These are phyloP conservation scores for Cucurbitaria berberidis DNA, from an alignment of 2,329 filamentous ascomycete genomes.

Conservation along the genomic window DNA sequence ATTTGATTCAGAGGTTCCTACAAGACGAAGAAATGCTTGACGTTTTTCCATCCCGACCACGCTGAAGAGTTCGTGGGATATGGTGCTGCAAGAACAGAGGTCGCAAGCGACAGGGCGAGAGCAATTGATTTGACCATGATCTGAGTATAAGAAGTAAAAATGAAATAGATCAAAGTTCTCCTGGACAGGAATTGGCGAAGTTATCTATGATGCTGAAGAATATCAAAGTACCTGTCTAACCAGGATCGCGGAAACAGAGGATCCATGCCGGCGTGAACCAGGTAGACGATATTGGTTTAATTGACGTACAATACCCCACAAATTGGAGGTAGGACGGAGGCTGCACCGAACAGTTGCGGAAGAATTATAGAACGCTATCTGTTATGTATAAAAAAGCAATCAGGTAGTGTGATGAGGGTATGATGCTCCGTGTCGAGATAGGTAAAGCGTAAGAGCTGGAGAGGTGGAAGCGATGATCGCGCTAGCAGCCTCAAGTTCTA, in stretches of 20 bases:
- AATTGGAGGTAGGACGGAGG: slow-evolving; percentile 14
- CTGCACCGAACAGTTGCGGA: slow-evolving; percentile 21
- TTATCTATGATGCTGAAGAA: slow-evolving; percentile 15
- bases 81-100: slow-evolving; percentile 29
- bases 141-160: background rate
- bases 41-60: slow-evolving; percentile 43
- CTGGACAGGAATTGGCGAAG: background rate
- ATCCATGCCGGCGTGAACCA: slow-evolving; percentile 26
- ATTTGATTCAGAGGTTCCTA: slow-evolving; percentile 5
- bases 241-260: slow-evolving; percentile 19
- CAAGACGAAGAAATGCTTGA: slow-evolving; percentile 46
- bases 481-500: background rate
- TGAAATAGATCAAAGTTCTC: slow-evolving; percentile 1
- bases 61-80: slow-evolving; percentile 15
- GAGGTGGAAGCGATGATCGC: background rate
- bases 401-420: background rate
- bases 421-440: slow-evolving; percentile 14
- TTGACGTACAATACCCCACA: slow-evolving; percentile 27
- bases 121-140: slow-evolving; percentile 32
- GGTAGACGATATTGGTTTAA: slow-evolving; percentile 37
- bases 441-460: slow-evolving; percentile 8
- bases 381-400: slow-evolving; percentile 2
- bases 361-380: slow-evolving; percentile 18
- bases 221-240: slow-evolving; percentile 17
- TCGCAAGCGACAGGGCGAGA: slow-evolving; percentile 29